Evolutionary conservation across 108 stramenopile genomes (phyloP).

Genomic region (Cyclotella kingstonii): DNA sequence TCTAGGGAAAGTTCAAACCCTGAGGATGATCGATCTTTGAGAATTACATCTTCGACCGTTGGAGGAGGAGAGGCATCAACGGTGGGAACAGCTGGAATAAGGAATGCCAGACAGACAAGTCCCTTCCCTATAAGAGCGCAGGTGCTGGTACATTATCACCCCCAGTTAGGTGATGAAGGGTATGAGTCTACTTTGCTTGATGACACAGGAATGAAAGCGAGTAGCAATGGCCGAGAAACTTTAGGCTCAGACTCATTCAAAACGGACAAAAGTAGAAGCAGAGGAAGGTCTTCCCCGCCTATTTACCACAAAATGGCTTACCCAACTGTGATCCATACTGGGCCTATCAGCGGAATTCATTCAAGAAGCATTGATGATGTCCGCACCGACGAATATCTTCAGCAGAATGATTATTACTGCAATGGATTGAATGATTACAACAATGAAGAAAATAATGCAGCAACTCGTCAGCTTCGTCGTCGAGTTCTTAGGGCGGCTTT

Average conservation of each 20-base stretch:
- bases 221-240: neutral
- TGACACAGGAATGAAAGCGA: neutral
- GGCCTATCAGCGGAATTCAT: conserved; percentile 24
- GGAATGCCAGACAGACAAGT: neutral
- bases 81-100: neutral
- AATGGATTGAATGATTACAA: conserved; percentile 1
- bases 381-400: conserved; percentile 7
- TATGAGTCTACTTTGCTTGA: conserved; percentile 43
- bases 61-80: no score
- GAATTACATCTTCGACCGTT: no score
- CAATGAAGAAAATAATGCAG: conserved; percentile 38
- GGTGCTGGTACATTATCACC: conserved; percentile 50
- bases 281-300: neutral
- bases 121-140: conserved; percentile 7
- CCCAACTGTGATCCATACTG: neutral
- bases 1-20: neutral
- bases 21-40: neutral
- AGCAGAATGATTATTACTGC: neutral
- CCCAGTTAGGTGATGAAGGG: conserved; percentile 45
- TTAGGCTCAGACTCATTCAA: neutral
- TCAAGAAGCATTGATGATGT: conserved; percentile 39
- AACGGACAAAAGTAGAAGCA: neutral
- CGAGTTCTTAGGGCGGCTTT: conserved; percentile 29
- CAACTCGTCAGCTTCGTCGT: conserved; percentile 35
- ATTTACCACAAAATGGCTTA: neutral